Evolutionary conservation across 441 rosid species (phyloP).

Genomic region (Dalechampia spathulata): DNA sequence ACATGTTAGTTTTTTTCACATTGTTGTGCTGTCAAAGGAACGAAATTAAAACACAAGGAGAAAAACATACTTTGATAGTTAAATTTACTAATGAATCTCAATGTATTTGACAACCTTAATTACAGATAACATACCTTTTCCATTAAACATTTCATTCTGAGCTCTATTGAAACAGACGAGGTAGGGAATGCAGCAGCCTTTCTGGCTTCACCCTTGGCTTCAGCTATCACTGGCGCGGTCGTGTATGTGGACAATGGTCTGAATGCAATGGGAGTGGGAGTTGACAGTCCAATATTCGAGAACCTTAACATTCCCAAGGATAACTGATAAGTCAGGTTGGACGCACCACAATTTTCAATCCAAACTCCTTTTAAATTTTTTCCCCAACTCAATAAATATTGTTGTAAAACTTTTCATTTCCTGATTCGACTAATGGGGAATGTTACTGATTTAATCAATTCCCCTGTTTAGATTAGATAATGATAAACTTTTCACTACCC

Average conservation of each 20-base stretch:
- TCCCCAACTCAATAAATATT: no score
- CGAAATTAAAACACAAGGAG: not conserved
- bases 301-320: constrained; percentile 54
- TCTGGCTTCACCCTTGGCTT: constrained; percentile 73
- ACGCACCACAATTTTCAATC: not conserved
- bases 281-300: constrained; percentile 77
- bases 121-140: not conserved
- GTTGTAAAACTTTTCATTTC: no score
- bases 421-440: no score
- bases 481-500: no score
- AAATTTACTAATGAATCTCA: no score
- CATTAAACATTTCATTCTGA: not conserved
- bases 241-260: constrained; percentile 89
- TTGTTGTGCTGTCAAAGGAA: not conserved
- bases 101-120: no score
- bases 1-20: not conserved
- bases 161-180: constrained; percentile 51
- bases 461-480: no score
- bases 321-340: not conserved
- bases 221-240: constrained; percentile 77
- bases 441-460: no score
- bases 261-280: constrained; percentile 88
- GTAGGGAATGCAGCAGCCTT: constrained; percentile 89
- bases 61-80: no score
- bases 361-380: no score